Evolutionary conservation across 306 rosid genomes (phyloP), one percentile per base, ranked within the genome.

Genomic region (Corylus heterophylla): DNA sequence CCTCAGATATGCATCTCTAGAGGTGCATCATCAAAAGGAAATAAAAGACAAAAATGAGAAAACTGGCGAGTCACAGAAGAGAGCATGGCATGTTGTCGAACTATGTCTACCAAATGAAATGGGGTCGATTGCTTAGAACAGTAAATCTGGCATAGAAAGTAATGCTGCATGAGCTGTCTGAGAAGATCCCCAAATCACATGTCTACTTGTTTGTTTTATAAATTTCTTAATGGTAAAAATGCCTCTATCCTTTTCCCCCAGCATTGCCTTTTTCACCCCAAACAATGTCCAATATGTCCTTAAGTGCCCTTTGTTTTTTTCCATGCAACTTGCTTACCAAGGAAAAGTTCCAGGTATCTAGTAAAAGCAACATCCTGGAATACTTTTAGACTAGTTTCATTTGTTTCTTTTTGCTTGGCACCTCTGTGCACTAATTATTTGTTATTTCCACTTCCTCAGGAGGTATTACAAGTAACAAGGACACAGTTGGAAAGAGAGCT

Each of bases 401-500:
- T 61, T 47, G 8, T 20, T 35, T 42, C 18, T 47, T 76, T 71
- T 74, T 55, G 16, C 55, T 48, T 61, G 73, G 75, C 78, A 22
- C 13, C n/a, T 20, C 42, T 12, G 14, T 12, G 66, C 27, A 74
- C 27, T 76, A 61, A 79, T 52, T 18, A n/a, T 75, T 76, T 61
- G 70, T 58, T 75, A 67, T n/a, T 79, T 75, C 27, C 35, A 71
- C 79, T 79, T 73, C n/a, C 82, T 82, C 89, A 95, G 99, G 98
- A 89, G 81, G 99, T 95, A 49, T 74, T 95, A 54, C 96, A 90
- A 82, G 87, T 87, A 76, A 95, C 98, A 12, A 29, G 94, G 80
- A 84, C 69, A 20, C 98, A 95, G 80, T 79, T 93, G 86, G 98
- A 95, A 85, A 93, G 96, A 83, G 98, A 95, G 88, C 78, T 95